Evolutionary conservation across 305 asterid genomes (phyloP).

Genomic region (Fraxinus baroniana): DNA sequence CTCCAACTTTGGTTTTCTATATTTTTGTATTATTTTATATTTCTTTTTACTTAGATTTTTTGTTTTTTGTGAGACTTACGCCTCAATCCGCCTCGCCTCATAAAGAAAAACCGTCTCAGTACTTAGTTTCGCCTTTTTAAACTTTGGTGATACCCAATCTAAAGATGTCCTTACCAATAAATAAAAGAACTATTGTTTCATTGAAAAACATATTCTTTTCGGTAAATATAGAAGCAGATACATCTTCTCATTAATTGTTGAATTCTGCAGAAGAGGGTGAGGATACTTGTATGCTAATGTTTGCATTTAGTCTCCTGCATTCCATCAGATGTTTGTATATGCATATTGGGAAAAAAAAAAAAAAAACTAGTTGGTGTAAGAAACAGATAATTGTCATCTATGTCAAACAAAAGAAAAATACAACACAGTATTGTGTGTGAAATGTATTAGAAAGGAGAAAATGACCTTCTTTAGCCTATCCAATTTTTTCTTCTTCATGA

Average conservation of each 20-base stretch:
- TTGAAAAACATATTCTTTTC: background rate
- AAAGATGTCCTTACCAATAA: background rate
- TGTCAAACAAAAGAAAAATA: background rate
- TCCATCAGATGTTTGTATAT: background rate
- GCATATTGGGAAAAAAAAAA: background rate
- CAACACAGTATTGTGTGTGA: background rate
- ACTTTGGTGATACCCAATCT: background rate
- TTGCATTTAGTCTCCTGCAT: slow-evolving; percentile 3
- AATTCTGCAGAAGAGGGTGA: background rate
- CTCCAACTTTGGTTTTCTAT: too few species aligned
- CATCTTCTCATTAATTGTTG: background rate
- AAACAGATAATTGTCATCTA: background rate
- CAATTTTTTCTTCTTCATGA: slow-evolving; percentile 59
- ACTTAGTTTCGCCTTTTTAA: too few species aligned
- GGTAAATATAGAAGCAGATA: background rate
- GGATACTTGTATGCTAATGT: slow-evolving; percentile 8
- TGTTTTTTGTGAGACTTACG: too few species aligned
- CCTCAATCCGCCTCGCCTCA: background rate
- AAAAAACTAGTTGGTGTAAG: background rate
- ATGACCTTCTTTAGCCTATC: slow-evolving; percentile 71
- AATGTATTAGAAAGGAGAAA: slow-evolving; percentile 12
- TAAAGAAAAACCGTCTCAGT: too few species aligned
- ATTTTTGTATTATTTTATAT: too few species aligned
- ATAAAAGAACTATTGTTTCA: background rate
- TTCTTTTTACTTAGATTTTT: too few species aligned